Evolutionary conservation across 2,329 filamentous ascomycete species (phyloP).

Genomic region (Talaromyces sp.): DNA sequence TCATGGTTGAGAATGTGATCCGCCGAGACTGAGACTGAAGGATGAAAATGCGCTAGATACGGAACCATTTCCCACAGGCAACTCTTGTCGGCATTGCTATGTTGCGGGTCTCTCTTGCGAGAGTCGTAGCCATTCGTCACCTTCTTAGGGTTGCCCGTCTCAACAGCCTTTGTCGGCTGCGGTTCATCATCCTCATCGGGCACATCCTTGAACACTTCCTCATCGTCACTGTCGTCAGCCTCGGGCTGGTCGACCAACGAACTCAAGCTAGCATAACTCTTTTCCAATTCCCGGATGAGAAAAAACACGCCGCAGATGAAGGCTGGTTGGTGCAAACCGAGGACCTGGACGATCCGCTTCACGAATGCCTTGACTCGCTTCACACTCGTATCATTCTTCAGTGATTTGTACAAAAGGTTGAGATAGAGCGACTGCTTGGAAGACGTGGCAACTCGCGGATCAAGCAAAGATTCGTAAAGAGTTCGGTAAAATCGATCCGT

Average conservation of each 20-base stretch:
- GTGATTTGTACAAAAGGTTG: constrained; percentile 80
- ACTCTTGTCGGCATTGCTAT: constrained; percentile 87
- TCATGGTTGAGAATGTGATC: constrained; percentile 64
- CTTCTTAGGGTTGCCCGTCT: constrained; percentile 29
- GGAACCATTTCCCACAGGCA: constrained; percentile 89
- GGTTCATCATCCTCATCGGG: constrained; percentile 50
- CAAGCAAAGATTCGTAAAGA: constrained; percentile 88
- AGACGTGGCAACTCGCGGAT: constrained; percentile 79
- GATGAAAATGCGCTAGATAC: constrained; percentile 80
- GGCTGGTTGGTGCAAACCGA: constrained; percentile 82
- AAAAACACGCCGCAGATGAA: constrained; percentile 94
- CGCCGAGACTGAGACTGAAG: constrained; percentile 83
- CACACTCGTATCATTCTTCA: constrained; percentile 86
- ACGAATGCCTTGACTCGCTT: constrained; percentile 93
- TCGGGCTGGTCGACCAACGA: constrained; percentile 77
- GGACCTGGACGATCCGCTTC: constrained; percentile 83
- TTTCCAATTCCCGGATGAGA: constrained; percentile 74
- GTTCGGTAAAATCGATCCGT: constrained; percentile 92
- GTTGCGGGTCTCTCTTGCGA: constrained; percentile 83
- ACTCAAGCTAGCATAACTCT: constrained; percentile 73
- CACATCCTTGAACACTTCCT: constrained; percentile 66
- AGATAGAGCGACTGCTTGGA: constrained; percentile 96
- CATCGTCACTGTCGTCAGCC: constrained; percentile 64
- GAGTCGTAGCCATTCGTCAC: constrained; percentile 63
- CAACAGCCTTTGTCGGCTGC: constrained; percentile 16